Percentiles rank a stretch among this genome's conserved stretches.
Evolutionary conservation across 2,329 filamentous ascomycete genomes (phyloP).

Genomic region (Aspergillus alliaceus): DNA sequence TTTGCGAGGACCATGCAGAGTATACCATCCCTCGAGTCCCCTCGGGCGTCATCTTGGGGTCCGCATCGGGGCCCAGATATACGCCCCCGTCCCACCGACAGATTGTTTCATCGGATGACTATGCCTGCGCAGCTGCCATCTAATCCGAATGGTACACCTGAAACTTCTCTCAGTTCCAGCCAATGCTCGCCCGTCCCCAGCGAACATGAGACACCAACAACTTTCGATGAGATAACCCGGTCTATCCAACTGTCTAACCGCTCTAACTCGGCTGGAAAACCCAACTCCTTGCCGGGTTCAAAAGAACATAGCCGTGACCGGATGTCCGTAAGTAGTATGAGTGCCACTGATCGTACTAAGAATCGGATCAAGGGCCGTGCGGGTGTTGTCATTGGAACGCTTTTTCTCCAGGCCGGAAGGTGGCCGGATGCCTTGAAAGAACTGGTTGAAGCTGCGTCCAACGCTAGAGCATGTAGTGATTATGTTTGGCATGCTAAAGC

Average conservation of each 20-base stretch:
- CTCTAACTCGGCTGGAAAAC: conserved; percentile 39
- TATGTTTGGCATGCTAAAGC: conserved; percentile 98
- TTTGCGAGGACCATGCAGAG: conserved; percentile 72
- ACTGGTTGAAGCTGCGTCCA: conserved; percentile 74
- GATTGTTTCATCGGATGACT: conserved; percentile 71
- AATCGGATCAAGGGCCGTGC: conserved; percentile 79
- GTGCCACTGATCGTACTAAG: conserved; percentile 73
- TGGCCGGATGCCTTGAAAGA: conserved; percentile 88
- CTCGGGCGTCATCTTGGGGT: conserved; percentile 52
- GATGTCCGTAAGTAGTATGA: conserved; percentile 67
- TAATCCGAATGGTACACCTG: conserved; percentile 37
- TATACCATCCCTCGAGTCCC: conserved; percentile 75
- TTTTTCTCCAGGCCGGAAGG: conserved; percentile 85
- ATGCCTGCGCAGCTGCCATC: conserved; percentile 65
- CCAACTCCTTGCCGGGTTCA: conserved; percentile 40
- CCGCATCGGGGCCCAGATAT: conserved; percentile 53
- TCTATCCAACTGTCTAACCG: conserved; percentile 42
- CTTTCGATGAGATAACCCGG: conserved; percentile 54
- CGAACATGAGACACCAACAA: conserved; percentile 50
- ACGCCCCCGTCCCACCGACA: conserved; percentile 52
- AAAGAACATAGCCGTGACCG: conserved; percentile 62
- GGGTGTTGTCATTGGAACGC: conserved; percentile 75
- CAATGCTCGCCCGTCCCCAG: conserved; percentile 36
- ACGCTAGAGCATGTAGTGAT: conserved; percentile 78
- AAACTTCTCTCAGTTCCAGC: conserved; percentile 41